These are phyloP conservation scores for Euptelea pleiosperma DNA, from an alignment of 164 flowering plant species.

Conservation along the genomic window DNA sequence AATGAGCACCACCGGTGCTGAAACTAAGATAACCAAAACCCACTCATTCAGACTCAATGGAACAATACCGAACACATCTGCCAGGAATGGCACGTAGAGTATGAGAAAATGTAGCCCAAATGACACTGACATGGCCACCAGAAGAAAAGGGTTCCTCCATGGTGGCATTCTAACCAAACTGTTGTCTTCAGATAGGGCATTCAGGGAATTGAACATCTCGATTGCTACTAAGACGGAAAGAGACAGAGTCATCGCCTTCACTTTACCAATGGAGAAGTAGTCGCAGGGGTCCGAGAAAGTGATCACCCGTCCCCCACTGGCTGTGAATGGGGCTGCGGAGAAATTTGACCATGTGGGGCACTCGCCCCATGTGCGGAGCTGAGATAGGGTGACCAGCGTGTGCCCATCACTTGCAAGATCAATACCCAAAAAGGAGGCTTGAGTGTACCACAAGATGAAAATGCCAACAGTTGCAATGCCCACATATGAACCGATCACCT, in stretches of 20 bases:
- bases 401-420: conserved; percentile 72
- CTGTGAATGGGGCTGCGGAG: conserved; percentile 54
- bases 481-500: conserved; percentile 90
- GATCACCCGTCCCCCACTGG: conserved; percentile 41
- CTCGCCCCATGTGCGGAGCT: conserved; percentile 78
- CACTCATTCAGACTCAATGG: conserved; percentile 68
- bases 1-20: conserved; percentile 74
- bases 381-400: conserved; percentile 63
- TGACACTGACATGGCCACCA: conserved; percentile 83
- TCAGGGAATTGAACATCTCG: conserved; percentile 91
- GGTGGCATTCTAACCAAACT: conserved; percentile 87
- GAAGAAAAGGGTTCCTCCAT: conserved; percentile 89
- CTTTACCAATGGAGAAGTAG: conserved; percentile 75
- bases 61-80: conserved; percentile 71
- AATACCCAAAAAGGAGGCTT: conserved; percentile 70
- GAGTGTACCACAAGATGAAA: conserved; percentile 85
- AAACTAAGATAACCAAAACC: conserved; percentile 63
- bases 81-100: conserved; percentile 74
- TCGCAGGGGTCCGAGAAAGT: conserved; percentile 76
- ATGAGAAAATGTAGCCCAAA: conserved; percentile 74
- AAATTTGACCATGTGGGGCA: conserved; percentile 77
- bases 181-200: conserved; percentile 85
- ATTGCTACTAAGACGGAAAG: conserved; percentile 86
- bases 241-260: conserved; percentile 86
- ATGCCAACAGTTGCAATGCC: conserved; percentile 89